These are phyloP conservation scores for Diutina siamensis DNA, from an alignment of 1,139 yeast species.

Conservation along the genomic window DNA sequence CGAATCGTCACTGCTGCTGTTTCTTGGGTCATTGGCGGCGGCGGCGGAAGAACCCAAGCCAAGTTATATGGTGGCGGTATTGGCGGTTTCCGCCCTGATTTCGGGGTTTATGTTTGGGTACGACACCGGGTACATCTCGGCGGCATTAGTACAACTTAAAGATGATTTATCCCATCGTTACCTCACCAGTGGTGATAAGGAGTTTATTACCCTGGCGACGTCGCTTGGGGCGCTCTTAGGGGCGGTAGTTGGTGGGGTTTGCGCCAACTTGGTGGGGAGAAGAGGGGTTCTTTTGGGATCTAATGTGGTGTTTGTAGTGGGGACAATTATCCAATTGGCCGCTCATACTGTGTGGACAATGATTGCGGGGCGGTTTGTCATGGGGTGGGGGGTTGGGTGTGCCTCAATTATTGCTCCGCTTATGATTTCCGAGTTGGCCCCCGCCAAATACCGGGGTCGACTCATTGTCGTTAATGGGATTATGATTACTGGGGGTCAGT, in stretches of 20 bases:
- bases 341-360: conserved; percentile 79
- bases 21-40: too few relatives aligned
- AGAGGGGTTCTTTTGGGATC: conserved; percentile 72
- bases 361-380: conserved; percentile 80
- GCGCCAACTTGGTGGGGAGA: conserved; percentile 76
- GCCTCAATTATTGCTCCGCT: conserved; percentile 88
- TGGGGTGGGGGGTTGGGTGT: conserved; percentile 94
- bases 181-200: conserved; percentile 67
- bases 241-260: conserved; percentile 62
- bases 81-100: conserved; percentile 19
- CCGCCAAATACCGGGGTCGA: conserved; percentile 84
- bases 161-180: conserved; percentile 43
- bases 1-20: too few relatives aligned
- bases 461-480: conserved; percentile 57
- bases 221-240: conserved; percentile 85
- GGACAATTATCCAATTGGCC: conserved; percentile 74
- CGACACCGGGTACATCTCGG: conserved; percentile 91
- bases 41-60: not conserved
- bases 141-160: conserved; percentile 79
- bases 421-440: conserved; percentile 86
- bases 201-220: conserved; percentile 88
- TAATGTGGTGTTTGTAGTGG: conserved; percentile 66
- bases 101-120: conserved; percentile 96
- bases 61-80: not conserved
- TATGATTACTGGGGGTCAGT: conserved; percentile 83